Base-by-base conservation (phyloP, 2,329 filamentous ascomycete genomes). In the Xylogone sp. region DNA sequence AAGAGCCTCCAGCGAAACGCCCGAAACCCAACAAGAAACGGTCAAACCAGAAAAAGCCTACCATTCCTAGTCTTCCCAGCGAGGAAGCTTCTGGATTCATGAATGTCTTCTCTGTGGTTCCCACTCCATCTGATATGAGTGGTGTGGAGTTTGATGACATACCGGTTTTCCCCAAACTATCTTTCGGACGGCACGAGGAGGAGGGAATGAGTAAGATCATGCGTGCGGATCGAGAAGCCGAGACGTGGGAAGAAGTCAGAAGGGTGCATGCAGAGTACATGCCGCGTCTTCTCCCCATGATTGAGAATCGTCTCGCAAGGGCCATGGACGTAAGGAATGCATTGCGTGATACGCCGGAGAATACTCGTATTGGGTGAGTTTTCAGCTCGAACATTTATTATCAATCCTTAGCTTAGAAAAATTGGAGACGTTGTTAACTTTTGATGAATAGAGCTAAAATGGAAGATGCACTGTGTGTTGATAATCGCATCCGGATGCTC, bases 261-360 rank as follows among this genome's bases (percentile, higher is more conserved):
- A 42, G 27, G 2, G 43, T 46, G 12, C 54, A 58, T 43, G 45
- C 49, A 42, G 19, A 51, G 39, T 45, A 54, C 13, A 43, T 46
- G 42, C 56, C 52, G 8, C 27, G 50, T 21, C 19, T 58, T 9
- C 43, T 55, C 2, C 53, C 54, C 5, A 43, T 53, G 2, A 49
- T 58, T 6, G 43, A 54, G 7, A 43, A 45, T 22, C 48, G 43
- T 18, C 47, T 58, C 24, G 18, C 27, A 20, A 43, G 55, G 31
- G 54, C 52, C 3, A 54, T 42, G 34, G 20, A 48, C 18, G 39
- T 21, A 18, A 50, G 50, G 44, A 51, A 34, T n/a, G 54, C 53
- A 31, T 59, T 70, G 58, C 60, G 64, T 55, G 60, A 65, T n/a
- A 59, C 56, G 34, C 55, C 69, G 43, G 67, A 69, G 48, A 68